Evolutionary conservation across 495 filamentous ascomycete genomes (phyloP).

Genomic region (Hypoxylon lenormandii): DNA sequence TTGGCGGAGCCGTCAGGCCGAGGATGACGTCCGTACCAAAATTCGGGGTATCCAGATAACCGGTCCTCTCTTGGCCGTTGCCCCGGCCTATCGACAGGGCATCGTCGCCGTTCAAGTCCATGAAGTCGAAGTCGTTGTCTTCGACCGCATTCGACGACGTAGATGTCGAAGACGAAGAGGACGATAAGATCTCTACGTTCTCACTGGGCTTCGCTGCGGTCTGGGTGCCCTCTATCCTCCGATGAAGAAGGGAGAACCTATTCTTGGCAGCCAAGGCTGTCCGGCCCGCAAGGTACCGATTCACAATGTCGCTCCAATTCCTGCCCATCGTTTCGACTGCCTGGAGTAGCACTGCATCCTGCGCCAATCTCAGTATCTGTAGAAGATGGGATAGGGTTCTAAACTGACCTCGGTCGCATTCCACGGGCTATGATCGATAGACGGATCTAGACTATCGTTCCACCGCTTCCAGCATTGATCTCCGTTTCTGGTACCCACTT

Average conservation of each 20-base stretch:
- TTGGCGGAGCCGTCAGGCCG: no score
- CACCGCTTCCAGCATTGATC: conserved; percentile 55
- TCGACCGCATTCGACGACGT: no score
- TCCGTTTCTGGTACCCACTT: conserved; percentile 50
- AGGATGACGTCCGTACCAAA: no score
- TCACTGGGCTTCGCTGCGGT: no score
- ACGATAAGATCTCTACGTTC: no score
- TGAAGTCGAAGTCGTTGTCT: no score
- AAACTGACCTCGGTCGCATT: conserved; percentile 46
- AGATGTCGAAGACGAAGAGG: no score
- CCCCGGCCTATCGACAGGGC: no score
- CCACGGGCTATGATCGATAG: conserved; percentile 54
- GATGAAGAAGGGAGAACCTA: not conserved
- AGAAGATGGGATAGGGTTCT: not conserved
- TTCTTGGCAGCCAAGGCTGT: not conserved
- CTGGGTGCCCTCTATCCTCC: no score
- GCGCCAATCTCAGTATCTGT: not conserved
- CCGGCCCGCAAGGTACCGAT: not conserved
- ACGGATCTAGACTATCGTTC: conserved; percentile 51
- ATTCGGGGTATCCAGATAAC: no score
- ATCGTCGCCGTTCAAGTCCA: no score
- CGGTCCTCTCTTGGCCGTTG: no score
- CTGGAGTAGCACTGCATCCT: not conserved
- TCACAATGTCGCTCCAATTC: not conserved
- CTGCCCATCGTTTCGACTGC: not conserved